A percentile compares a stretch with the other conserved stretches of the same genome.
These are phyloP conservation scores for Fusarium buharicum DNA, from an alignment of 2,329 filamentous ascomycete species.

Conservation along the genomic window DNA sequence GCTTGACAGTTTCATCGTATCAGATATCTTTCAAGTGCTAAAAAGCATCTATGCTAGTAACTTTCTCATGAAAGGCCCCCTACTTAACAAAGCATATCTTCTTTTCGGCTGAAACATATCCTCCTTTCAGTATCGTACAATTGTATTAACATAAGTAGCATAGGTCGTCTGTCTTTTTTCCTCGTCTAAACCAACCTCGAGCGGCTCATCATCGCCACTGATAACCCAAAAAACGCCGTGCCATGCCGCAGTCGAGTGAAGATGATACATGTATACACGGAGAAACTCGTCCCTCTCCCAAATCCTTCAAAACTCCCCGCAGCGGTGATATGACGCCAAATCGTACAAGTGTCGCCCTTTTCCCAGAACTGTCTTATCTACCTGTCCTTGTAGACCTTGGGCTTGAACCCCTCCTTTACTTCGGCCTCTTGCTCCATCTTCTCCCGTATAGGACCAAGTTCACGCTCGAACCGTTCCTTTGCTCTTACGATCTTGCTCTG, in stretches of 20 bases:
- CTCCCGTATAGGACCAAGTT: conserved; percentile 78
- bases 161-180: conserved; percentile 45
- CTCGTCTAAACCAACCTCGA: conserved; percentile 49
- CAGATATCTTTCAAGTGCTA: no score
- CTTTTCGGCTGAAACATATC: not conserved
- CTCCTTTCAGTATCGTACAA: conserved; percentile 44
- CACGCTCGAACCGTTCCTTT: conserved; percentile 89
- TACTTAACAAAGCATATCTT: no score
- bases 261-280: conserved; percentile 58
- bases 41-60: no score
- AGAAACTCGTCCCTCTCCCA: conserved; percentile 32
- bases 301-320: conserved; percentile 31
- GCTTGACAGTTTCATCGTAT: no score
- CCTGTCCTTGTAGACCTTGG: conserved; percentile 92
- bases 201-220: conserved; percentile 44
- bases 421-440: conserved; percentile 80
- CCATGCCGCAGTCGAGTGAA: conserved; percentile 66
- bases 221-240: conserved; percentile 58
- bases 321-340: conserved; percentile 15
- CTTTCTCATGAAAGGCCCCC: no score
- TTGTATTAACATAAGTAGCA: conserved; percentile 46
- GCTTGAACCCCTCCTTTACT: conserved; percentile 87
- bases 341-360: conserved; percentile 36
- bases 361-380: conserved; percentile 51
- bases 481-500: conserved; percentile 96